Evolutionary conservation across 331 rosid species (phyloP), one percentile per base, ranked within the genome.

Genomic region (Rosa hybrid): DNA sequence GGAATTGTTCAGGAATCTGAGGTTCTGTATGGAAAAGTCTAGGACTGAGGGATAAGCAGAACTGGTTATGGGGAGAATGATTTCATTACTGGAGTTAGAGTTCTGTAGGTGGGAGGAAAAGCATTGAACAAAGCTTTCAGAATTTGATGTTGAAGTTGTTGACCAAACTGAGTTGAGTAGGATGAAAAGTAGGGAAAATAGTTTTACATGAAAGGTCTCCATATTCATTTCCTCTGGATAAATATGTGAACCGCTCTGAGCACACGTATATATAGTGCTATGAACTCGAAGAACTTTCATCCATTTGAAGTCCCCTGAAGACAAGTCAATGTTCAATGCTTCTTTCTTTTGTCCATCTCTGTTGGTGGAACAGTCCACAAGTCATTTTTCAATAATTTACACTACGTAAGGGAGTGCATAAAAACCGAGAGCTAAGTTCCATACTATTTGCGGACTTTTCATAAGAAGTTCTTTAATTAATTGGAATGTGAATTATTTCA

Each of bases 21-120:
- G 84, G 62, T 84, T 80, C 59, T 80, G 84, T 38, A 65, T 54
- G 10, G 81, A 79, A 73, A 34, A 83, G 2, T 79, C 44, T 8
- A 83, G 42, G 44, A 75, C 77, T 30, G 59, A 27, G 21, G 46
- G 39, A 48, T 65, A 83, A 5, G 74, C 72, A 0, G 86, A 64
- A 25, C 68, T 68, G 60, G 20, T 79, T 79, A 9, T 17, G 41
- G 77, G 57, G 27, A 71, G 30, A 45, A 54, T 57, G 18, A 71
- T 79, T n/a, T 45, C 8, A 34, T 63, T 12, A 14, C 34, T 27
- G 25, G 21, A 16, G 46, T 71, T 56, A 4, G 77, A 71, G 51
- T 69, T 16, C 51, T 44, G 71, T 44, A 71, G 5, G 56, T 48
- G 77, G 75, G 71, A 70, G 57, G 77, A 56, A 30, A 79, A 18